Evolutionary conservation across 768 basidiomycete species (phyloP).

Genomic region (Strobilomyces dryophilus): DNA sequence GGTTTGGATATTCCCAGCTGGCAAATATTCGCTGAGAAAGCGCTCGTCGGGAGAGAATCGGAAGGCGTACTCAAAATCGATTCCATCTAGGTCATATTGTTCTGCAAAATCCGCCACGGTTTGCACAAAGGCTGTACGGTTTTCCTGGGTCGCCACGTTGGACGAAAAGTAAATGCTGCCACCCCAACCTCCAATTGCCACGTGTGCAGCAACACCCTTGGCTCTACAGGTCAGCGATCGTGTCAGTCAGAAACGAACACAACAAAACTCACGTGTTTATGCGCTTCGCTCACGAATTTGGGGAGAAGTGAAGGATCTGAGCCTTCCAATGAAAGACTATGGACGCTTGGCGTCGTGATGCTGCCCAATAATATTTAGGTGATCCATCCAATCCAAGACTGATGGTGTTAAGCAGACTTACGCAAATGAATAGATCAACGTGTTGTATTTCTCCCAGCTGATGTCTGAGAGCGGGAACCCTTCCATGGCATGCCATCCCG

Average conservation of each 20-base stretch:
- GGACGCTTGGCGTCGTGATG: slow-evolving; percentile 31
- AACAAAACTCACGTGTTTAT: slow-evolving; percentile 29
- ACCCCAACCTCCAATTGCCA: neutral
- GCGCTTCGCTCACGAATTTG: slow-evolving; percentile 49
- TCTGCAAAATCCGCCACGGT: neutral
- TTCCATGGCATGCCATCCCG: slow-evolving; percentile 33
- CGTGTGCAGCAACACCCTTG: neutral
- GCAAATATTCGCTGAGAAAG: neutral
- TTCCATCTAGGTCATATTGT: neutral
- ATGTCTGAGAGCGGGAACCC: slow-evolving; percentile 51
- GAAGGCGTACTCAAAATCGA: neutral
- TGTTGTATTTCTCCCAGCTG: slow-evolving; percentile 72
- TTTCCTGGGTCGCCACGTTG: neutral
- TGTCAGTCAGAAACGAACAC: neutral
- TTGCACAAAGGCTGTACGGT: neutral
- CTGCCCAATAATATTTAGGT: slow-evolving; percentile 18
- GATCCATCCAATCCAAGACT: neutral
- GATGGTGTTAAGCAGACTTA: slow-evolving; percentile 21
- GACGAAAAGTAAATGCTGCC: neutral
- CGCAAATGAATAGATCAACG: slow-evolving; percentile 67
- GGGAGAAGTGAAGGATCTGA: slow-evolving; percentile 51
- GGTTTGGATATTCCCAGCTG: neutral
- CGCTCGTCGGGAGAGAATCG: neutral
- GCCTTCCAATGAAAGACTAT: slow-evolving; percentile 28
- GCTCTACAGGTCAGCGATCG: neutral